Evolutionary conservation across 225 moss, liverwort and hornwort species (phyloP).

Genomic region (Neckera pumila): DNA sequence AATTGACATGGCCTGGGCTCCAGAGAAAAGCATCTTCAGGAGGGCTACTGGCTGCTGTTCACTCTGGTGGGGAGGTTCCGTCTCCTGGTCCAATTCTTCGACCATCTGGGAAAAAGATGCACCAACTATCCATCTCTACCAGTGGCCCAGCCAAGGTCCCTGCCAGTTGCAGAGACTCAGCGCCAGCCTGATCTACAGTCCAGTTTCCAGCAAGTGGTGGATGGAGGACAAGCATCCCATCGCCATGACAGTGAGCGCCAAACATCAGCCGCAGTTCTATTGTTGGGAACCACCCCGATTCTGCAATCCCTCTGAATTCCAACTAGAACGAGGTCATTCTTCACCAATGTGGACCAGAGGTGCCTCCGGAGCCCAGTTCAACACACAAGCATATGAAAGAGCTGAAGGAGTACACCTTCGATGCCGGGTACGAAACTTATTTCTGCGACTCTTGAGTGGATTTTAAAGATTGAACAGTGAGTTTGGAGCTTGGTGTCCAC

Average conservation of each 20-base stretch:
- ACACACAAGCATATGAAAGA: background rate
- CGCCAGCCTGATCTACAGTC: background rate
- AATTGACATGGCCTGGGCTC: background rate
- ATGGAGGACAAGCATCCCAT: background rate
- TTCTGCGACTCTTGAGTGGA: background rate
- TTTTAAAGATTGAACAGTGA: background rate
- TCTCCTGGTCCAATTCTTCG: slow-evolving; percentile 9
- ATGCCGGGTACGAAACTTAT: background rate
- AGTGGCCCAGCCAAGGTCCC: too few relatives aligned
- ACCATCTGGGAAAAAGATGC: background rate
- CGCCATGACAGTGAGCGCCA: background rate
- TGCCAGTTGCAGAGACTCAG: background rate
- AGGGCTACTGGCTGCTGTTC: slow-evolving; percentile 5
- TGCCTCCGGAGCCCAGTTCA: too few relatives aligned
- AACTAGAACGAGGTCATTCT: background rate
- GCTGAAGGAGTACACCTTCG: background rate
- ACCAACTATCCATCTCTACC: background rate
- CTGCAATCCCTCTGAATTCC: too few relatives aligned
- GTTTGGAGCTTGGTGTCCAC: too few relatives aligned
- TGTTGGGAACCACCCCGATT: background rate
- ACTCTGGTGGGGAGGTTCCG: background rate
- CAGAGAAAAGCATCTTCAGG: background rate
- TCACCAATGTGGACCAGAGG: background rate
- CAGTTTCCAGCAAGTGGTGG: background rate
- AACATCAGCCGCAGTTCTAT: background rate